These are phyloP conservation scores for Phialocephala sp. DNA, from an alignment of 2,329 filamentous ascomycete genomes.

Conservation along the genomic window DNA sequence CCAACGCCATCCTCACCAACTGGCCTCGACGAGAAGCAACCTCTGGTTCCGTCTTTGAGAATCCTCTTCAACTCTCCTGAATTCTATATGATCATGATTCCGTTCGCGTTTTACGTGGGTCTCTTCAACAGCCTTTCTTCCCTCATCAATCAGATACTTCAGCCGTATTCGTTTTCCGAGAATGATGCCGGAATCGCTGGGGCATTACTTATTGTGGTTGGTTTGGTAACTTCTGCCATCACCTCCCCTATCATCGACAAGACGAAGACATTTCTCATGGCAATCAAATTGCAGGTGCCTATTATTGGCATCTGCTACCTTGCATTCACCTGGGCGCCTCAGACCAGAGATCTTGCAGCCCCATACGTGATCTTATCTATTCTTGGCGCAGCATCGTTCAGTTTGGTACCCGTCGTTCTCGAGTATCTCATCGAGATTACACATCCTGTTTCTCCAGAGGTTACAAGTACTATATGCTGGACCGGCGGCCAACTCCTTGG, in stretches of 20 bases:
- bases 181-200: conserved; percentile 89
- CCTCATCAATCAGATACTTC: conserved; percentile 87
- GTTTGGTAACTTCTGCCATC: conserved; percentile 77
- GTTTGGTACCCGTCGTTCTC: conserved; percentile 80
- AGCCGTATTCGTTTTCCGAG: conserved; percentile 83
- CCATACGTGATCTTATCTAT: conserved; percentile 78
- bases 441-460: conserved; percentile 84
- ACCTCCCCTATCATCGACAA: conserved; percentile 83
- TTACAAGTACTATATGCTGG: conserved; percentile 86
- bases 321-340: conserved; percentile 79
- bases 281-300: conserved; percentile 77
- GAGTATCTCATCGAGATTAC: conserved; percentile 89
- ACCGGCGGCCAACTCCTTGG: conserved; percentile 84
- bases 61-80: conserved; percentile 66
- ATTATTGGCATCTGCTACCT: conserved; percentile 77
- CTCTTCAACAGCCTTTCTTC: conserved; percentile 93
- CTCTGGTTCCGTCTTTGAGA: conserved; percentile 56
- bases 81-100: conserved; percentile 80
- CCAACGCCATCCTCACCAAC: conserved; percentile 78
- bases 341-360: conserved; percentile 59
- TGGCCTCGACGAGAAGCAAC: conserved; percentile 59
- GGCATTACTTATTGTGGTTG: conserved; percentile 86
- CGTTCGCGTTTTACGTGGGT: conserved; percentile 86
- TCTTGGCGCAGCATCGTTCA: conserved; percentile 81
- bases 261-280: conserved; percentile 77